Evolutionary conservation across 108 stramenopile species (phyloP), one percentile per base, ranked within the genome.

Genomic region (Fragilaria crotonensis): DNA sequence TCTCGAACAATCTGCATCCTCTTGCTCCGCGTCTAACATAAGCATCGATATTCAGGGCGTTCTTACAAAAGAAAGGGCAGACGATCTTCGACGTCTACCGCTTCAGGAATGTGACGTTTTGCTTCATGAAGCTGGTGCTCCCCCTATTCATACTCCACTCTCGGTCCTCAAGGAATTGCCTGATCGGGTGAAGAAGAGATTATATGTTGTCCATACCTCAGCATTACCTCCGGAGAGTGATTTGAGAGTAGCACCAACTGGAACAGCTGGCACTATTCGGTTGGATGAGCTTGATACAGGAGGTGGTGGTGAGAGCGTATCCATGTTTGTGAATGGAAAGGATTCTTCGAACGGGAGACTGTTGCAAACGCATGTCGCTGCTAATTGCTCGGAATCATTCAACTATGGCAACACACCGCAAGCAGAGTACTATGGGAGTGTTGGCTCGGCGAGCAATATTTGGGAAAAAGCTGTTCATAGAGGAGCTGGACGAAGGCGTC

Each of bases 171-270:
- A 78, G 52, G 70, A 77, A 50, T 76, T 93, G 11, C 92, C 93
- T 3, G 45, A 69, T 7, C 62, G 73, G 5, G 85, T 96, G 2
- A 92, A 90, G 68, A 67, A 78, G 48, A 63, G 87, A 14, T 67
- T 96, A n/a, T 96, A 93, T 63, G 87, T 96, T n/a, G 93, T 96
- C 7, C 96, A 96, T 66, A 88, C 91, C 1, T 71, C 87, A 4
- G 80, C 79, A 4, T 72, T 92, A 27, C 87, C 90, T 19, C 54
- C 64, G 4, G 78, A 79, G 5, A 84, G 78, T 57, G 81, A 80
- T 33, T 59, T 93, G 2, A 71, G 80, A 17, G 85, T 87, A 7
- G 91, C 91, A 22, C 91, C 87, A 33, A 93, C 91, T 1, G 91
- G 91, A 19, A 93, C 91, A n/a, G 86, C 74, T 2, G 91, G 91